Base-by-base conservation (phyloP, 805 yeast species). In the Saccharomycopsis sp. region DNA sequence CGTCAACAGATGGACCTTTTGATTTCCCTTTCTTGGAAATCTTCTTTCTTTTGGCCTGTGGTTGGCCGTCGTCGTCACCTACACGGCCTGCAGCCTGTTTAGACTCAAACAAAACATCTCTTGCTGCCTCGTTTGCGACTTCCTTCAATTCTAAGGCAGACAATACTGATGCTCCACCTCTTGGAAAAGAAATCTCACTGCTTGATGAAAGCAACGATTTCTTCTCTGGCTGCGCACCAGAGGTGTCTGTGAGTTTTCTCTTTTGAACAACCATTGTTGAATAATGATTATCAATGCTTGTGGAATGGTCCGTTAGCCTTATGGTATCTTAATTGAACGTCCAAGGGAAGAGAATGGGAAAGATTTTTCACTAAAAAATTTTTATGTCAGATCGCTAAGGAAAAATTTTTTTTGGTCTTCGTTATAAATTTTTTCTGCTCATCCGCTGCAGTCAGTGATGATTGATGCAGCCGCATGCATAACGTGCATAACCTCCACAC, bases 101-200 rank as follows among this genome's bases (percentile, higher is more conserved):
- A 3, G 68, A 24, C 61, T 73, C 92, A 62, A 89, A 88, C 53
- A 91, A 74, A 47, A 89, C 94, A 73, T 94, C 99, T 62, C 81
- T 82, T 21, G 91, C 84, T 53, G 92, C 99, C 71, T 92, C 96
- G 68, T 90, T 91, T 47, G 96, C 85, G 54, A 92, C 92, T 68
- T 90, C 94, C 70, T 90, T 91, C 64, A 90, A 83, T 72, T 94
- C 99, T 63, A 94, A 74, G 4, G 98, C 91, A 2, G 96, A 82
- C 67, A 94, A 79, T 24, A 83, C 89, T 24, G 92, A 81, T 12
- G 86, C 83, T 54, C 99, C 99, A 65, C 99, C 99, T 82, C 99
- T 87, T 54, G 99, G 99, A 69, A 94, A 94, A 16, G 80, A 69
- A 23, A 70, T 70, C 47, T 72, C 75, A 34, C 74, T 77, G 48